Conservation (phyloP, 2,329 filamentous ascomycete species). For the Lomentospora prolificans region DNA sequence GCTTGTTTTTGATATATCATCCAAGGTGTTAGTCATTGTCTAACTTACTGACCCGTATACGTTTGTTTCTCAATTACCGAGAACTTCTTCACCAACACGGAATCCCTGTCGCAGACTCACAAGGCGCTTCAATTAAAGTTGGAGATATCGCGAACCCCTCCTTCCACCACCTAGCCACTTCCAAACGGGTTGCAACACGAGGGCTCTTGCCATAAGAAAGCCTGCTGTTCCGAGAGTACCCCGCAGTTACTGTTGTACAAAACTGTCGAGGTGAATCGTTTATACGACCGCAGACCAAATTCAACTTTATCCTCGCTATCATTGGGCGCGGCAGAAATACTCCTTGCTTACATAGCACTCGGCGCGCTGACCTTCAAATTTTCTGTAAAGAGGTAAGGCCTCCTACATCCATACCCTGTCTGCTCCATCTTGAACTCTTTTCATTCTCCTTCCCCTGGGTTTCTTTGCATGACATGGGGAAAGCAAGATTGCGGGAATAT, state of each 20-base stretch:
- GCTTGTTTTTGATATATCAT: too few relatives aligned
- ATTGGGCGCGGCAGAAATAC: neutral
- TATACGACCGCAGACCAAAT: neutral
- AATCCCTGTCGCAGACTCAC: neutral
- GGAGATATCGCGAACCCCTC: neutral
- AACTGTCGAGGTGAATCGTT: neutral
- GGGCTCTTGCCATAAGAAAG: neutral
- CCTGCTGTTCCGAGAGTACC: neutral
- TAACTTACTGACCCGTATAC: neutral
- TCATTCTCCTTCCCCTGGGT: neutral
- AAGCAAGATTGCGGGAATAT: too few relatives aligned
- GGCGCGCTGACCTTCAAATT: too few relatives aligned
- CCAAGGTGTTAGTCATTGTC: neutral
- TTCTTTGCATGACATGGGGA: neutral
- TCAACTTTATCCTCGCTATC: neutral
- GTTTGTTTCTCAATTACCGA: neutral
- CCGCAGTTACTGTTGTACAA: constrained; percentile 4
- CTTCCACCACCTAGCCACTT: neutral
- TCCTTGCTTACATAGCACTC: neutral
- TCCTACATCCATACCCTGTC: neutral
- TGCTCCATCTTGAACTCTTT: neutral
- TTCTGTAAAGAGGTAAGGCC: too few relatives aligned
- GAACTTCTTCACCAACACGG: neutral
- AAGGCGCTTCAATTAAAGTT: neutral
- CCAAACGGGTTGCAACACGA: neutral